Evolutionary conservation across 495 filamentous ascomycete genomes (phyloP).

Genomic region (Penicillium pancosmium): DNA sequence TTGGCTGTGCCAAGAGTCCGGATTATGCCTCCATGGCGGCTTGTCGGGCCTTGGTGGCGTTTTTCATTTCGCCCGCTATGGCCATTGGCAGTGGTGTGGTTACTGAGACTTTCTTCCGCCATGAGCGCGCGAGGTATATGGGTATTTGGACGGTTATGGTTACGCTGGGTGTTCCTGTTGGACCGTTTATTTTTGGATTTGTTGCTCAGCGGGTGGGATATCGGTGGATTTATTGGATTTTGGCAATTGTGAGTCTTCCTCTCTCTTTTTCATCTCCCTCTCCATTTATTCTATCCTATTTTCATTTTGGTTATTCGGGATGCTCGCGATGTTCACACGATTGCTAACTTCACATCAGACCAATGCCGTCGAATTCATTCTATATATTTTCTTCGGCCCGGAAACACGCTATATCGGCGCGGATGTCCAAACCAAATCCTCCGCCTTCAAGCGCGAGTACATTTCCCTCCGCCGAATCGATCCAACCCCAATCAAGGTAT

Average conservation of each 20-base stretch:
- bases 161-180: conserved; percentile 54
- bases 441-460: conserved; percentile 47
- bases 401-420: conserved; percentile 56
- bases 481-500: conserved; percentile 43
- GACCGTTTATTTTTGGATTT: conserved; percentile 54
- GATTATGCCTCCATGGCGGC: conserved; percentile 48
- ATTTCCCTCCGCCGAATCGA: conserved; percentile 50
- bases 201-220: conserved; percentile 47
- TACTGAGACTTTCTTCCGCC: conserved; percentile 54
- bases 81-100: conserved; percentile 59
- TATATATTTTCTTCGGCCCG: conserved; percentile 58
- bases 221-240: conserved; percentile 46
- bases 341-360: conserved; percentile 35
- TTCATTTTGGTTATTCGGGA: background rate
- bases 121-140: conserved; percentile 54
- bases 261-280: too few relatives aligned
- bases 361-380: conserved; percentile 54
- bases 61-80: conserved; percentile 57
- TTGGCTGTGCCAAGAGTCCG: conserved; percentile 46
- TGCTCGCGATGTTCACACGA: background rate
- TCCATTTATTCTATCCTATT: background rate
- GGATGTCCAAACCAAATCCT: conserved; percentile 26
- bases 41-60: conserved; percentile 52
- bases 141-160: conserved; percentile 58
- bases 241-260: conserved; percentile 45